Evolutionary conservation across 1,284 basidiomycete genomes (phyloP).

Genomic region (Cutaneotrichosporon mucoides): DNA sequence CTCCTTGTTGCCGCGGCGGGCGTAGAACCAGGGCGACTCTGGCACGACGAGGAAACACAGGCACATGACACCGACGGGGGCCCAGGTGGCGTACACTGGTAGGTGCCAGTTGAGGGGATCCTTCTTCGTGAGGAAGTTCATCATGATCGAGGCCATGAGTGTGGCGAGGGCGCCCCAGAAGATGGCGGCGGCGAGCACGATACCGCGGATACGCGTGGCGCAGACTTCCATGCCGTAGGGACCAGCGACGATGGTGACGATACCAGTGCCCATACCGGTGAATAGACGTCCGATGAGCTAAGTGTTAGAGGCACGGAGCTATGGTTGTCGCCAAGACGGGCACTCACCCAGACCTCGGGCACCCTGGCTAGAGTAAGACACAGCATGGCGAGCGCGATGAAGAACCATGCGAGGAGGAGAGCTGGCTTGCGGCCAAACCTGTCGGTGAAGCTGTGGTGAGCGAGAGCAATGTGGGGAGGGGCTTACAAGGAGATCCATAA

Average conservation of each 20-base stretch:
- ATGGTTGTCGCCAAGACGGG: background rate
- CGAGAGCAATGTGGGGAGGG: background rate
- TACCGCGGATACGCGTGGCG: slow-evolving; percentile 13
- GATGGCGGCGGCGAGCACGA: slow-evolving; percentile 8
- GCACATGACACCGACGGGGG: slow-evolving; percentile 12
- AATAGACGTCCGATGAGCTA: background rate
- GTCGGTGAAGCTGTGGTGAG: slow-evolving; percentile 8
- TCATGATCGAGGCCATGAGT: slow-evolving; percentile 8
- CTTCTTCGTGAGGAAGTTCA: slow-evolving; percentile 9
- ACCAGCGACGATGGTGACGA: slow-evolving; percentile 10
- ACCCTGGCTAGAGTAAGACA: slow-evolving; percentile 1
- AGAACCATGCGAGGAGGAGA: slow-evolving; percentile 2
- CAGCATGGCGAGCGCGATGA: slow-evolving; percentile 4
- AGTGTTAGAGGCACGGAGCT: background rate
- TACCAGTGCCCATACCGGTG: slow-evolving; percentile 2
- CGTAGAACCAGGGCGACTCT: slow-evolving; percentile 21
- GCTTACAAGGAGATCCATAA: background rate
- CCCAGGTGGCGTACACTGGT: slow-evolving; percentile 15
- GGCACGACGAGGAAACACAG: slow-evolving; percentile 12
- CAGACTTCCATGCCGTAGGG: slow-evolving; percentile 19
- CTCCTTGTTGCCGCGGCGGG: slow-evolving; percentile 20
- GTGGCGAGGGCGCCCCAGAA: slow-evolving; percentile 5
- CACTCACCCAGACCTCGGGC: slow-evolving; percentile 3
- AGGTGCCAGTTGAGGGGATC: slow-evolving; percentile 14
- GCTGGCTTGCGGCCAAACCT: slow-evolving; percentile 20